These are phyloP conservation scores for Saccharomycopsis babjevae DNA, from an alignment of 805 yeast species.

Conservation along the genomic window DNA sequence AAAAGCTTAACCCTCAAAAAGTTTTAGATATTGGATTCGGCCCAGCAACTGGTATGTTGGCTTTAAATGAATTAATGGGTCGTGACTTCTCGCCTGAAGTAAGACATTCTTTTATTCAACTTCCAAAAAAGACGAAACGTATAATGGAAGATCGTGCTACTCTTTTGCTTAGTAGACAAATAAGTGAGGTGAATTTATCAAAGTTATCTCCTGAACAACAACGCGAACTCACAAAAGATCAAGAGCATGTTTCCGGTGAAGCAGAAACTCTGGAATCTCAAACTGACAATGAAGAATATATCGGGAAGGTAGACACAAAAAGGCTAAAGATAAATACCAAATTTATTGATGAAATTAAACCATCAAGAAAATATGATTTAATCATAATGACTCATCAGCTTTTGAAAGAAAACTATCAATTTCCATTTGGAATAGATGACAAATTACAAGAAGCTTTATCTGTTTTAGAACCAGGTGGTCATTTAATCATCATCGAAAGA, in stretches of 20 bases:
- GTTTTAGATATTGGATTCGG: conserved; percentile 81
- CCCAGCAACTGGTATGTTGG: conserved; percentile 87
- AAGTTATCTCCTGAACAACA: conserved; percentile 16
- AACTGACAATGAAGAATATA: conserved; percentile 23
- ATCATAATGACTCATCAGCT: conserved; percentile 78
- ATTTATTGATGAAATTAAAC: conserved; percentile 36
- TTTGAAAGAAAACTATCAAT: conserved; percentile 44
- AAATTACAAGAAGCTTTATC: conserved; percentile 49
- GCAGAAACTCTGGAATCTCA: conserved; percentile 14
- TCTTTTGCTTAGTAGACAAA: conserved; percentile 60
- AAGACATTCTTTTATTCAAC: conserved; percentile 66
- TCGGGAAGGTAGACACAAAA: conserved; percentile 49
- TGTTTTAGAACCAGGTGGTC: conserved; percentile 68
- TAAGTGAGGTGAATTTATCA: conserved; percentile 34
- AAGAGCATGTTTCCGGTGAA: conserved; percentile 14
- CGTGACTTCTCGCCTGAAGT: conserved; percentile 46
- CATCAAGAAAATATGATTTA: conserved; percentile 55
- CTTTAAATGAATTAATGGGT: conserved; percentile 75
- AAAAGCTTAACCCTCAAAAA: conserved; percentile 47
- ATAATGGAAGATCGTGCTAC: conserved; percentile 79
- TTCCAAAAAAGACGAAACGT: conserved; percentile 54
- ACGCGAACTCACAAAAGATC: conserved; percentile 5
- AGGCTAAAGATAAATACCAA: conserved; percentile 44
- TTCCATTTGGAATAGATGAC: conserved; percentile 66
- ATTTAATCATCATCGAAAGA: conserved; percentile 69